Base-by-base conservation (phyloP, 208 protist species). In the Trypanosoma melophagium region DNA sequence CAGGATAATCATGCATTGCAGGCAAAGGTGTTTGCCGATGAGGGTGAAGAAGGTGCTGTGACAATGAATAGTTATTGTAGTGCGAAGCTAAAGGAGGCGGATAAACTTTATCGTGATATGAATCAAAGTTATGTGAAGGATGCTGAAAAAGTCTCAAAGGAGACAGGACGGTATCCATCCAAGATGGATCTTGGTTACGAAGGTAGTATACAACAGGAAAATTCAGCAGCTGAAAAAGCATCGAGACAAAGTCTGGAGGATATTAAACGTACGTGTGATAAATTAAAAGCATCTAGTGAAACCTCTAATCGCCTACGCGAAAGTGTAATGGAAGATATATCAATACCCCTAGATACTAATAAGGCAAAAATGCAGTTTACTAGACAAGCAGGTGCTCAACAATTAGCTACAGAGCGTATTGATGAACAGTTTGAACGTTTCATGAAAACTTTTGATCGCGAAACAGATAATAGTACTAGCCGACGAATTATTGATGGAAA, bases 371-470 rank as follows among this genome's bases (percentile, higher is more conserved):
- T 94, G 63, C 86, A 94, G 58, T 92, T 92, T 62, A 77, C 62
- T 4, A 68, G 83, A 7, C 88, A 94, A 49, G 51, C 81, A 12
- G 87, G 83, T 0, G 86, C 87, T 7, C 77, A 92, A 51, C 66
- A 90, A 55, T 76, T 94, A 21, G 79, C 78, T 3, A 66, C 84
- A 0, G 66, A 91, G 69, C 91, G 86, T 49, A 77, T 94, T 21
- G 86, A 96, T 47, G 91, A 96, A 66, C 91, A 96, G 74, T 93
- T 96, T 63, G 86, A 93, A 35, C 81, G 91, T 40, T 96, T 96
- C 42, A 82, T 94, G 82, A 87, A 86, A 40, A 77, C 80, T 40
- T 93, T 94, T 66, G 75, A 86, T 42, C 78, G 74, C n/a, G n/a
- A 47, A 7, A 60, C 45, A 14, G 56, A 69, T 25, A 50, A 13